A percentile compares a stretch with the other conserved stretches of the same genome.
Conservation (phyloP, 495 filamentous ascomycete genomes). For the Penicillium goetzii region DNA sequence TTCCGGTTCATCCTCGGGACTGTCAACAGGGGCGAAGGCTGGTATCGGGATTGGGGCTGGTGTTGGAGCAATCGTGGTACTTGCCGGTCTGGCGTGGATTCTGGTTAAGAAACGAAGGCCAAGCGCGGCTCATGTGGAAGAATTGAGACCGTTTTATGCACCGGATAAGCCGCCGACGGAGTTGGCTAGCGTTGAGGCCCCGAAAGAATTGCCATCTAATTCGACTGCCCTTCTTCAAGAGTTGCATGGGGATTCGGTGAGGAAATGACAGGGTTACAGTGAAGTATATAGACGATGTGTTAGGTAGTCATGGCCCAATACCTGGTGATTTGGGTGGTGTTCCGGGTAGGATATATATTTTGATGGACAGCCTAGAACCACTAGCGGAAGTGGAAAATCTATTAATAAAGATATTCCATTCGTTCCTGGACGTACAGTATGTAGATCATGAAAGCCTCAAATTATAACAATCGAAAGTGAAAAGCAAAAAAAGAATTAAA, state of each 20-base stretch:
- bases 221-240: neutral
- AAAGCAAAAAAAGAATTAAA: conserved; percentile 30
- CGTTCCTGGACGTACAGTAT: too few relatives aligned
- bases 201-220: neutral
- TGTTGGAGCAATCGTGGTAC: neutral
- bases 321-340: neutral
- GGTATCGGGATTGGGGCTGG: conserved; percentile 1
- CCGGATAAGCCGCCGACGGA: neutral
- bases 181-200: neutral
- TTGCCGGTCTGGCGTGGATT: neutral
- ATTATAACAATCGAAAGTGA: neutral
- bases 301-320: neutral
- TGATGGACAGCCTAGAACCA: neutral
- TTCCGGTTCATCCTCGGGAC: neutral
- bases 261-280: neutral
- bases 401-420: neutral
- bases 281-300: neutral
- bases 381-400: neutral
- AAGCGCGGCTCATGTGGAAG: neutral
- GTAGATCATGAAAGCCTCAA: too few relatives aligned
- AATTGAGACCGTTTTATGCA: neutral
- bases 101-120: neutral
- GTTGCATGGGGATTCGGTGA: neutral
- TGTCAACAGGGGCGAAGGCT: neutral
- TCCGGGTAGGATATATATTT: neutral